phyloP scores from a whole-genome alignment of 495 filamentous ascomycete genomes.

The Tuber umbilicatum region DNA sequence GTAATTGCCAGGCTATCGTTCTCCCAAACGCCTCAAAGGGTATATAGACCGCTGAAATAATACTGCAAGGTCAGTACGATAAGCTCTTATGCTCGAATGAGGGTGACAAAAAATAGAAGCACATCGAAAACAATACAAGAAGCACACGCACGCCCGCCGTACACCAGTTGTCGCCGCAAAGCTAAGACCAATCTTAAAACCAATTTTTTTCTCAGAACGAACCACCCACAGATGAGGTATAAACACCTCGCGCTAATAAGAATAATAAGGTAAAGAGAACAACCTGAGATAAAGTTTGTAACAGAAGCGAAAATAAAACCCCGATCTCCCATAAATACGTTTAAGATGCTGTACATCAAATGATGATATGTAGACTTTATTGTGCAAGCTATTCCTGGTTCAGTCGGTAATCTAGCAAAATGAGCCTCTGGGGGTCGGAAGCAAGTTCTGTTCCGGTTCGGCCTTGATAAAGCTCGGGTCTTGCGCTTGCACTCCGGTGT shows the following conservation, averaged over 20 bases:
- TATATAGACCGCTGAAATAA: not conserved
- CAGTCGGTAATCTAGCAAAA: constrained; percentile 29
- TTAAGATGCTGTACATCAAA: constrained; percentile 30
- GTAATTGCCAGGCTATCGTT: not conserved
- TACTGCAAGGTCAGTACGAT: not conserved
- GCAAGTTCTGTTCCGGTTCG: constrained; percentile 36
- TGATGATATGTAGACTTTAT: constrained; percentile 10
- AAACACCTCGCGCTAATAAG: constrained; percentile 26
- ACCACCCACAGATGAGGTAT: constrained; percentile 26
- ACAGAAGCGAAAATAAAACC: constrained; percentile 27
- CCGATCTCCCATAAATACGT: constrained; percentile 32
- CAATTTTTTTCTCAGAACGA: constrained; percentile 34
- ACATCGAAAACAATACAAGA: constrained; percentile 27
- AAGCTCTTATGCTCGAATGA: not conserved
- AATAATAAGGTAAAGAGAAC: constrained; percentile 24
- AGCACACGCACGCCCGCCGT: constrained; percentile 37
- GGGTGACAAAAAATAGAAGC: constrained; percentile 34
- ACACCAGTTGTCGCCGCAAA: constrained; percentile 39
- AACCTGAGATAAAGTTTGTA: constrained; percentile 37
- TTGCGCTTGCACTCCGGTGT: constrained; percentile 19
- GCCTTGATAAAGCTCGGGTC: constrained; percentile 39
- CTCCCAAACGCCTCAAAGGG: not conserved
- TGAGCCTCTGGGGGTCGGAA: constrained; percentile 35
- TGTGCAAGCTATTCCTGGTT: not conserved
- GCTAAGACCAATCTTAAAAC: constrained; percentile 39